These are phyloP conservation scores for Atkinsonella hypoxylon DNA, from an alignment of 2,329 filamentous ascomycete genomes.

Conservation along the genomic window DNA sequence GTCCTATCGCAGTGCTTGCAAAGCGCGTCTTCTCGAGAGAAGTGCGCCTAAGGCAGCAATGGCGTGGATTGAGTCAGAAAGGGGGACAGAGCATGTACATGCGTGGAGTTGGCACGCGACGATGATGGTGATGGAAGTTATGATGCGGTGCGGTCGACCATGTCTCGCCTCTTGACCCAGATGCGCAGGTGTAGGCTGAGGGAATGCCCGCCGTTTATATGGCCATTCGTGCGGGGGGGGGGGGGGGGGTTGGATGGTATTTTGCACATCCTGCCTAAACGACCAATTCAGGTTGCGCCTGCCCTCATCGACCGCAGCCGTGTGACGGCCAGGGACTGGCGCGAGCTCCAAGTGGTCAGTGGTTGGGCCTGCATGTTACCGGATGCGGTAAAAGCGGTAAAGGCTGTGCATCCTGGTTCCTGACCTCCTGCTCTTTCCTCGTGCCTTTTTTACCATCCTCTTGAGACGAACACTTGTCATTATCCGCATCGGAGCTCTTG, in stretches of 20 bases:
- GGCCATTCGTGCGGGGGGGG: conserved; percentile 15
- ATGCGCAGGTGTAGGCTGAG: conserved; percentile 12
- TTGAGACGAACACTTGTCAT: not conserved
- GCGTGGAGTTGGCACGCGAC: not conserved
- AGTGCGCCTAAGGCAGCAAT: not conserved
- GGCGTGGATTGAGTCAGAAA: not conserved
- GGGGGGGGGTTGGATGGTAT: not conserved
- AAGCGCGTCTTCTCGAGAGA: not conserved
- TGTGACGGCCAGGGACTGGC: not conserved
- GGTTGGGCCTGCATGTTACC: not conserved
- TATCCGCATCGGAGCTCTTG: not conserved
- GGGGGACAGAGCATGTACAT: not conserved
- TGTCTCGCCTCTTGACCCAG: not conserved
- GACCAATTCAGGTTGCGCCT: not conserved
- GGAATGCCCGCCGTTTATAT: conserved; percentile 38
- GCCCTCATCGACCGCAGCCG: not conserved
- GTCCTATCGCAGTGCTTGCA: not conserved
- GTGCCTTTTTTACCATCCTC: not conserved
- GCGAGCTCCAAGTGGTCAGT: not conserved
- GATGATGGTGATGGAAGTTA: not conserved
- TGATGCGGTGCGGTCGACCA: not conserved
- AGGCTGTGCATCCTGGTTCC: conserved; percentile 2
- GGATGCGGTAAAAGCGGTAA: conserved; percentile 4
- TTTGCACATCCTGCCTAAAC: not conserved
- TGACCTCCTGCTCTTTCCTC: conserved; percentile 1